phyloP scores from a whole-genome alignment of 352 stramenopile species.

The Globisporangium paroecandrum region DNA sequence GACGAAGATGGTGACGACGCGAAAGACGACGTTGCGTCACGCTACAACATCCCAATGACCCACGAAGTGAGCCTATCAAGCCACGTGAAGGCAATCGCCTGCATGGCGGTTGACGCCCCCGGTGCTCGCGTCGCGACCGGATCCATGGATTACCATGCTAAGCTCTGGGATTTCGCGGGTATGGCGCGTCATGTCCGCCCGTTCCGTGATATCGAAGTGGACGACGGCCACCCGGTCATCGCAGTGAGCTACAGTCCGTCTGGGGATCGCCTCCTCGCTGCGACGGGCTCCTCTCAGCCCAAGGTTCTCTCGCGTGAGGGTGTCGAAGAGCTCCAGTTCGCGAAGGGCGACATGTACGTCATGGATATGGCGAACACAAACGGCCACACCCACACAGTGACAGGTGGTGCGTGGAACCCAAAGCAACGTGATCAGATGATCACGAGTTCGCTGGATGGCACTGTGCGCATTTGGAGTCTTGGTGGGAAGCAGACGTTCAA shows the following conservation, averaged over 20 bases:
- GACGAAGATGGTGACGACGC: conserved; percentile 28
- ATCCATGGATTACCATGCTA: conserved; percentile 82
- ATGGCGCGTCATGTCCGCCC: conserved; percentile 79
- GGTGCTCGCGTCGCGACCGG: conserved; percentile 70
- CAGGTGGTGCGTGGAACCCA: conserved; percentile 69
- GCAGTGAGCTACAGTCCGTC: conserved; percentile 80
- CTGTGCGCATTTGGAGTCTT: conserved; percentile 72
- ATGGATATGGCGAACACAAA: conserved; percentile 84
- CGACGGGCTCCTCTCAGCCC: conserved; percentile 67
- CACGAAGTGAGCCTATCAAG: conserved; percentile 61
- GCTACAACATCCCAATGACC: conserved; percentile 71
- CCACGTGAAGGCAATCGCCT: conserved; percentile 60
- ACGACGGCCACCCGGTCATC: conserved; percentile 76
- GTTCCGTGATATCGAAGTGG: conserved; percentile 77
- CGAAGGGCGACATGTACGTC: conserved; percentile 85
- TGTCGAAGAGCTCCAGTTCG: conserved; percentile 75
- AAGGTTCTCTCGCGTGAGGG: conserved; percentile 78
- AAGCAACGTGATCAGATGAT: conserved; percentile 68
- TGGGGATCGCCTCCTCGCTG: conserved; percentile 65
- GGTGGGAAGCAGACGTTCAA: conserved; percentile 65
- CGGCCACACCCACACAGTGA: conserved; percentile 75
- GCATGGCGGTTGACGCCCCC: conserved; percentile 65
- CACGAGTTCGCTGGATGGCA: conserved; percentile 77
- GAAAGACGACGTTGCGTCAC: conserved; percentile 49
- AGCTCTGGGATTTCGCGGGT: conserved; percentile 85